Base-by-base conservation (phyloP, 768 basidiomycete genomes). In the Strobilomyces echinocephalus region DNA sequence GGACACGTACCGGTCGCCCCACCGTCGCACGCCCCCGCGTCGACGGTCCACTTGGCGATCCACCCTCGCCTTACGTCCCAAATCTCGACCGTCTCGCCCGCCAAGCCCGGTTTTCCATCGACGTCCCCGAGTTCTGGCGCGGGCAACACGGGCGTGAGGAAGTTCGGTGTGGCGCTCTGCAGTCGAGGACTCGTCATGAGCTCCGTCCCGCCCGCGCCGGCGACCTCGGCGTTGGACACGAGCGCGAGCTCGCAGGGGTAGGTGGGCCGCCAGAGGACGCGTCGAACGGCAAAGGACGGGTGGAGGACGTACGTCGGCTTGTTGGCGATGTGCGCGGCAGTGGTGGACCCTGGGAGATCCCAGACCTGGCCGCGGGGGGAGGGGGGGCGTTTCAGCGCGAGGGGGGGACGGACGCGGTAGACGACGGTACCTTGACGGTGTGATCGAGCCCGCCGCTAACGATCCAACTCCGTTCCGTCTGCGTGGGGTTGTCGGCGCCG, bases 1-100 rank as follows among this genome's bases (percentile, higher is more conserved):
- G 18, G 36, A 56, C 31, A 63, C 77, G 26, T 58, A 91, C 91
- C 91, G 12, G 85, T 85, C 4, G 87, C 82, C 21, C 84, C 84
- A 6, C 89, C 87, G 54, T 92, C 90, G 1, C 72, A 74, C 5
- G 79, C 74, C 12, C 81, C 82, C 14, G 83, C 81, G 20, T 75
- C 77, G 11, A 91, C 79, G 3, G 80, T 78, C 87, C 91, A 93
- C 69, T 93, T 94, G 6, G 87, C 85, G 46, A 92, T 77, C 80
- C 86, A 89, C 0, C 81, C 79, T 44, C 91, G 74, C 50, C 91
- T 76, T 2, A 88, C 87, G 65, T 94, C 91, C 91, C 91, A 94
- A 21, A 93, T 84, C 61, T 92, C 90, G 30, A 91, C 76, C 0
- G 82, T 72, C 61, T 90, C 85, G 3, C 83, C 80, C 3, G 60